Evolutionary conservation across 23 red algal species (phyloP), one percentile per base, ranked within the genome.

Genomic region (Gracilaria domingensis): DNA sequence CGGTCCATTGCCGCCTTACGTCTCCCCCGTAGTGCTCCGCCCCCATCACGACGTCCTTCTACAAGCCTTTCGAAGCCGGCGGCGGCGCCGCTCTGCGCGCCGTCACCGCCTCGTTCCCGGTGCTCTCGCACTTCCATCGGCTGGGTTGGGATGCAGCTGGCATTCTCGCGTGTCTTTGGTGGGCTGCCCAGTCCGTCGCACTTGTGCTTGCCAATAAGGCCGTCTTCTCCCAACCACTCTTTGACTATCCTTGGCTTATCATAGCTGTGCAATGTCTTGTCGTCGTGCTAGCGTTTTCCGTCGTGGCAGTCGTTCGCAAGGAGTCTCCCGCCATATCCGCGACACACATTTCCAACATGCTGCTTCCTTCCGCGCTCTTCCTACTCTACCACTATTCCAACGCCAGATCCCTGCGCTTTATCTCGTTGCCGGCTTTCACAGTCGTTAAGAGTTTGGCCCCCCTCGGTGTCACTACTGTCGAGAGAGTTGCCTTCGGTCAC

Each of bases 341-440:
- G 29, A 61, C 73, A 25, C 73, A 66, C 33, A 13, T 90, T 30
- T 66, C 87, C 48, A 66, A 81, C 73, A 90, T 90, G 87, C 54
- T 81, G 11, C 48, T 90, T 20, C 87, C 87, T 16, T 80, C 87
- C 20, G 56, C 57, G 51, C 58, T 90, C 28, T 90, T 90, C 45
- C 74, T 90, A 35, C 87, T 90, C 57, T 90, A 90, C 75, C 87
- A 90, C 33, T 90, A 81, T 82, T 91, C 88, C 88, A 81, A 82
- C 88, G 88, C 88, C 18, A 40, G 88, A 13, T 81, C 88, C 8
- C 42, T 91, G 60, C 88, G 88, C 20, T 91, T 91, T 26, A 91
- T 91, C 14, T 90, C 87, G 8, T 56, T 90, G 51, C 88, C 88
- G 16, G 88, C 88, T 12, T 91, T 82, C 65, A 91, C 88, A 42